Conservation (phyloP, 306 rosid species). For the Rubus parviflorus region DNA sequence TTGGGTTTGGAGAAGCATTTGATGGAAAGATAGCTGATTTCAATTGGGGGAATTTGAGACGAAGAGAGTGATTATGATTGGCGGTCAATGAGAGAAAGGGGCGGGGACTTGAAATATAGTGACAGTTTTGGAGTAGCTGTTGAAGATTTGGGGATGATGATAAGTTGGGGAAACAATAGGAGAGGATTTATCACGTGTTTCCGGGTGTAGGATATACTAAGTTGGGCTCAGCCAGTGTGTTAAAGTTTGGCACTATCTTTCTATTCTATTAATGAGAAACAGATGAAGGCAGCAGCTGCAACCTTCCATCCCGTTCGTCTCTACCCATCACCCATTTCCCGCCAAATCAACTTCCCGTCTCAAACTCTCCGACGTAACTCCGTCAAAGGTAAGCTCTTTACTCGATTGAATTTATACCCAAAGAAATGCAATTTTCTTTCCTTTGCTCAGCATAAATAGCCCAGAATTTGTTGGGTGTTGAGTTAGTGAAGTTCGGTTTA, state of each 20-base stretch:
- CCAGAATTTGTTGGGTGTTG: background rate
- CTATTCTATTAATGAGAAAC: background rate
- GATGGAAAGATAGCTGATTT: background rate
- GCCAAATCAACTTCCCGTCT: conserved; percentile 9
- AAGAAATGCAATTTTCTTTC: background rate
- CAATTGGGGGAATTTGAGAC: background rate
- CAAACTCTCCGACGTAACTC: conserved; percentile 4
- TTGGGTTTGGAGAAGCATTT: conserved; percentile 58
- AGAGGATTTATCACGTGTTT: background rate
- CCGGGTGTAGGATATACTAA: background rate
- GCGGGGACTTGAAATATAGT: background rate
- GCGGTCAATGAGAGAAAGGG: background rate
- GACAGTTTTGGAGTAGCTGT: background rate
- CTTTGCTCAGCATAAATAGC: background rate
- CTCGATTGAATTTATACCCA: background rate
- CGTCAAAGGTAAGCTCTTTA: conserved; percentile 29
- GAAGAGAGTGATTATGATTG: background rate
- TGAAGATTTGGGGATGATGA: background rate
- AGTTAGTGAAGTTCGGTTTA: background rate
- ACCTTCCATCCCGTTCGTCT: conserved; percentile 11
- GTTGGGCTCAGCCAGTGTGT: background rate
- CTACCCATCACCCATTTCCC: conserved; percentile 26
- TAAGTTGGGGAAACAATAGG: background rate
- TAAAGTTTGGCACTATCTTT: too few species aligned
- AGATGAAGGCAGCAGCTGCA: conserved; percentile 21